A percentile compares a stretch with the other conserved stretches of the same genome.
Evolutionary conservation across 177 flowering plant genomes (phyloP).

Genomic region (Vitis hybrid): DNA sequence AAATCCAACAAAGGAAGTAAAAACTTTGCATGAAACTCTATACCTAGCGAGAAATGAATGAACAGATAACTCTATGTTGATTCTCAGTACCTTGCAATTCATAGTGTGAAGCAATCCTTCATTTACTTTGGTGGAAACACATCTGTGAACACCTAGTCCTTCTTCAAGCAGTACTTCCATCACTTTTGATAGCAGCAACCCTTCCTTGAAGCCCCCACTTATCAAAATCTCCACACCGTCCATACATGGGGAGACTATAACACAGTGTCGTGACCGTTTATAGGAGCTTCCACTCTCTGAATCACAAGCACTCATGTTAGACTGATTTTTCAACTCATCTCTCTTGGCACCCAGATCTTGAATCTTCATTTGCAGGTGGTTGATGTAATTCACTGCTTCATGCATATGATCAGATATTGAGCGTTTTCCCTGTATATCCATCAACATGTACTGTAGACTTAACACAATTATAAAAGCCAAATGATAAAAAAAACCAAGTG

Average conservation of each 20-base stretch:
- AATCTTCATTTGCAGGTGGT: constrained; percentile 16
- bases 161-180: constrained; percentile 31
- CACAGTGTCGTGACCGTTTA: neutral
- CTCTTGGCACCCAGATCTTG: constrained; percentile 18
- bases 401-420: constrained; percentile 30
- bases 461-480: no score
- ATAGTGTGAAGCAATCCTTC: constrained; percentile 31
- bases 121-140: constrained; percentile 32
- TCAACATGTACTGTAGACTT: neutral
- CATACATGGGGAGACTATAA: constrained; percentile 9
- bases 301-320: neutral
- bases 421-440: constrained; percentile 33
- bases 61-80: neutral
- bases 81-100: constrained; percentile 35
- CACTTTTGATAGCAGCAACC: constrained; percentile 34
- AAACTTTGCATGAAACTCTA: neutral
- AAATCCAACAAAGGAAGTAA: no score
- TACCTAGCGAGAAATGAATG: neutral
- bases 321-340: constrained; percentile 12
- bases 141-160: constrained; percentile 37
- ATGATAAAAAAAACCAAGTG: no score
- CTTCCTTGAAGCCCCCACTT: constrained; percentile 12
- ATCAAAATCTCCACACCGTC: constrained; percentile 40
- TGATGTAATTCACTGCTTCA: constrained; percentile 34
- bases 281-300: neutral